Conservation (phyloP, 1,139 yeast genomes). For the Nakaseomyces bracarensis region DNA sequence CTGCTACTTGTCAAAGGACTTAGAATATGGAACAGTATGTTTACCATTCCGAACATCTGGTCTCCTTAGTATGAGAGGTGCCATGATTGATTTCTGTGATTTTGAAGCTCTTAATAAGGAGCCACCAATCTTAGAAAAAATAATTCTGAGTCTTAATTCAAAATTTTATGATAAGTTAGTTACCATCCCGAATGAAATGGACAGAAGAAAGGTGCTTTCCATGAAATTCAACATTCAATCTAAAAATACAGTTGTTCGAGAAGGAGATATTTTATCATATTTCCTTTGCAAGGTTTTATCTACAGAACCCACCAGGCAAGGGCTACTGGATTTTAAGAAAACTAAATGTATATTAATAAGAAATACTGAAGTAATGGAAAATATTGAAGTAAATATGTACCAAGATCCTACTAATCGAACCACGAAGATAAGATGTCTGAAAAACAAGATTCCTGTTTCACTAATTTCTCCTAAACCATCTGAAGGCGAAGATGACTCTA, state of each 20-base stretch:
- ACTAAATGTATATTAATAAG: constrained; percentile 21
- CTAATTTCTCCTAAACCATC: constrained; percentile 5
- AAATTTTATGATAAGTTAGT: constrained; percentile 20
- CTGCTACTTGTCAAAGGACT: background rate
- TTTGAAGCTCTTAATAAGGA: constrained; percentile 10
- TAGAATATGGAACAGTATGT: constrained; percentile 2
- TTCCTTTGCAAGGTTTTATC: constrained; percentile 18
- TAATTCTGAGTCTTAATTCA: constrained; percentile 16
- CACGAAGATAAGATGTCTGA: constrained; percentile 7
- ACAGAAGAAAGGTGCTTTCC: constrained; percentile 18
- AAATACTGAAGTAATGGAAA: constrained; percentile 10
- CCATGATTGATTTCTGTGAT: constrained; percentile 10
- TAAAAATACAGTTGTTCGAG: constrained; percentile 16
- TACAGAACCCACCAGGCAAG: constrained; percentile 18
- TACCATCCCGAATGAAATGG: constrained; percentile 12
- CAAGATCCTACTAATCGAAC: background rate
- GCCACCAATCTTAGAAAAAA: constrained; percentile 15
- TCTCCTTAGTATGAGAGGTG: constrained; percentile 9
- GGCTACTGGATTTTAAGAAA: constrained; percentile 17
- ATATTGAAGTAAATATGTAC: background rate
- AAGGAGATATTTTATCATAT: constrained; percentile 14
- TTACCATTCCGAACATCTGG: constrained; percentile 14
- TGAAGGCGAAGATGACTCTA: constrained; percentile 20
- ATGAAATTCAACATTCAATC: constrained; percentile 18
- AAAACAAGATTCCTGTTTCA: background rate